A percentile compares a stretch with the other conserved stretches of the same genome.
These are phyloP conservation scores for Cystofilobasidium bisporidii DNA, from an alignment of 768 basidiomycete species.

Conservation along the genomic window DNA sequence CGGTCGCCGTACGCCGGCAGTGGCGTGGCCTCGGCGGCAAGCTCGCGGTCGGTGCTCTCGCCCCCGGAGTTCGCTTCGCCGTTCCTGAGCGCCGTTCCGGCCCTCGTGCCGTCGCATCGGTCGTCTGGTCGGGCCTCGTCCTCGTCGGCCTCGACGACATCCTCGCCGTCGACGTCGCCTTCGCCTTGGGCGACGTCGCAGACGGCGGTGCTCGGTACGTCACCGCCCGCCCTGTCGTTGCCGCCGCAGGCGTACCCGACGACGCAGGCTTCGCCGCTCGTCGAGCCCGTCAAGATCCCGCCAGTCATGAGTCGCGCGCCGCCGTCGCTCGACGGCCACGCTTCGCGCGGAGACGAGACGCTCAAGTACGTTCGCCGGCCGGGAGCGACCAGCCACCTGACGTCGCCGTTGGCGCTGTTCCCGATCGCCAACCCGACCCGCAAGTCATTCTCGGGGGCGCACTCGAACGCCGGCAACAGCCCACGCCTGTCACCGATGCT, in stretches of 20 bases:
- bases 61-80: constrained; percentile 20
- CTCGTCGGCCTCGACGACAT: constrained; percentile 19
- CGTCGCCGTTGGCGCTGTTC: constrained; percentile 27
- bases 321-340: constrained; percentile 18
- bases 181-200: constrained; percentile 21
- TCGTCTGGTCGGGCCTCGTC: constrained; percentile 15
- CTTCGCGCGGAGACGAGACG: constrained; percentile 8
- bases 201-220: constrained; percentile 18
- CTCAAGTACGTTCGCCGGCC: constrained; percentile 25
- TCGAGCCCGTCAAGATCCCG: constrained; percentile 23
- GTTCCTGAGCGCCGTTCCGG: constrained; percentile 18
- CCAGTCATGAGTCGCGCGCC: background rate
- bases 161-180: constrained; percentile 19
- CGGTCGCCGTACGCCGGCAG: background rate
- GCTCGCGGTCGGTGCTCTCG: constrained; percentile 1
- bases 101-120: constrained; percentile 9
- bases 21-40: background rate
- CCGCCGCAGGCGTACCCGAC: constrained; percentile 26
- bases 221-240: constrained; percentile 18
- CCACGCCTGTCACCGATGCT: constrained; percentile 17
- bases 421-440: constrained; percentile 16
- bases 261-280: constrained; percentile 7
- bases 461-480: constrained; percentile 7
- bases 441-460: constrained; percentile 16
- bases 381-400: constrained; percentile 22